Percentiles rank a stretch among this genome's conserved stretches.
Conservation (phyloP, 2,329 filamentous ascomycete species). For the Scedosporium minutisporum region DNA sequence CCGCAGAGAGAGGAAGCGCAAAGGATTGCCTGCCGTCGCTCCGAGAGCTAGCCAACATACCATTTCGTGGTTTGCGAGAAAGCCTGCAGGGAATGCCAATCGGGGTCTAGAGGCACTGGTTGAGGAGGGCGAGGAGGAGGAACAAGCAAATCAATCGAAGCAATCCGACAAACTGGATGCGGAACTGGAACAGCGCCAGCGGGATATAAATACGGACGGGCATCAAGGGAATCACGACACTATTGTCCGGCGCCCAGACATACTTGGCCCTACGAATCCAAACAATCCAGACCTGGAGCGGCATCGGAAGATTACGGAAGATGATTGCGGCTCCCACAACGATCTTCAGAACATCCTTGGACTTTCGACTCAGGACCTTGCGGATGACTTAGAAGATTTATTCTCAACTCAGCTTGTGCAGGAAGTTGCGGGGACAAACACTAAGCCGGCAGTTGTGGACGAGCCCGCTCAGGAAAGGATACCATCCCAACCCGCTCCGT, state of each 20-base stretch:
- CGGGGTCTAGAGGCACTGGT: background rate
- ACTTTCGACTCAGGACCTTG: slow-evolving; percentile 11
- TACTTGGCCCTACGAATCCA: background rate
- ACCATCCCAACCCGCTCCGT: background rate
- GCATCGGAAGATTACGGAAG: slow-evolving; percentile 1
- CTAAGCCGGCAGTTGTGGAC: background rate
- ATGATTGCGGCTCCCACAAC: slow-evolving; percentile 10
- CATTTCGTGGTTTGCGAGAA: slow-evolving; percentile 41
- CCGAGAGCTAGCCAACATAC: slow-evolving; percentile 48
- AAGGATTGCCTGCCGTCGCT: slow-evolving; percentile 42
- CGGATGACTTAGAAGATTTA: slow-evolving; percentile 11
- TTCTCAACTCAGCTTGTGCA: slow-evolving; percentile 10
- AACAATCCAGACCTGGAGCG: too few species aligned
- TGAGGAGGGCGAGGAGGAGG: background rate
- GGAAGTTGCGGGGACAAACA: background rate
- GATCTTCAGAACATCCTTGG: slow-evolving; percentile 17
- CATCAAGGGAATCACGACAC: too few species aligned
- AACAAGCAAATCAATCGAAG: background rate
- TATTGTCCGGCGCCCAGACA: too few species aligned
- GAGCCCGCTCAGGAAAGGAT: background rate
- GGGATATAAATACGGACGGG: too few species aligned
- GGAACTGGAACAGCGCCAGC: too few species aligned
- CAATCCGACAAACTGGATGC: too few species aligned
- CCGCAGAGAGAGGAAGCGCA: slow-evolving; percentile 38
- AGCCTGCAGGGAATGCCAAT: background rate